Evolutionary conservation across 495 filamentous ascomycete genomes (phyloP), one percentile per base, ranked within the genome.

Genomic region (Penicillium antarcticum): DNA sequence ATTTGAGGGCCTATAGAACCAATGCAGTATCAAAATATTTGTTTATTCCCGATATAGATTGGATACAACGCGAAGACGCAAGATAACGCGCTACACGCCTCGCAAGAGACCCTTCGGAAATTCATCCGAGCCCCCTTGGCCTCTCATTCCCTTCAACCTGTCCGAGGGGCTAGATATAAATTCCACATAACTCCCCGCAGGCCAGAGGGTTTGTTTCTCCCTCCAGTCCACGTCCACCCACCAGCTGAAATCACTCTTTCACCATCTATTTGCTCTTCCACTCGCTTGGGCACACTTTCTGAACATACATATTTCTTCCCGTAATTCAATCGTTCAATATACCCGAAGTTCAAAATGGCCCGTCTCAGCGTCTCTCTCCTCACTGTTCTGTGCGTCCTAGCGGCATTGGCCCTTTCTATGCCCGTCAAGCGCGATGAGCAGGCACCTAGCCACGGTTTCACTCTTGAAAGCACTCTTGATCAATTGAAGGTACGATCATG

Each of bases 331-430:
- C 47, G 48, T 57, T 33, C 12, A 24, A 36, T 18, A 41, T 38
- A 55, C 9, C 45, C 17, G 51, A 55, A 23, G 41, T 52, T 29
- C 59, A 68, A 24, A 58, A 76, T 75, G 72, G 61, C 68, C 29
- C 72, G 67, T 32, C 54, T 70, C 60, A 70, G 26, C 33, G 33
- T 71, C 34, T 68, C 65, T 24, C 53, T 68, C 53, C 49, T 73
- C 14, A 58, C 65, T 36, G 43, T 68, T 36, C 58, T 68, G 52
- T 42, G 71, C 17, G 52, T 64, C 36, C 61, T 76, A 21, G 68
- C 67, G 3, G 46, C 62, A 17, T 45, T 67, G 24, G 64, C 63
- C 38, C 48, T 65, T 32, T 70, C 70, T 4, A 43, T 66, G 56
- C 69, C 70, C 9, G 53, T 57, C 41, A 63, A 68, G 56, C 64